Evolutionary conservation across 805 yeast genomes (phyloP).

Genomic region (Metschnikowia aberdeeniae): DNA sequence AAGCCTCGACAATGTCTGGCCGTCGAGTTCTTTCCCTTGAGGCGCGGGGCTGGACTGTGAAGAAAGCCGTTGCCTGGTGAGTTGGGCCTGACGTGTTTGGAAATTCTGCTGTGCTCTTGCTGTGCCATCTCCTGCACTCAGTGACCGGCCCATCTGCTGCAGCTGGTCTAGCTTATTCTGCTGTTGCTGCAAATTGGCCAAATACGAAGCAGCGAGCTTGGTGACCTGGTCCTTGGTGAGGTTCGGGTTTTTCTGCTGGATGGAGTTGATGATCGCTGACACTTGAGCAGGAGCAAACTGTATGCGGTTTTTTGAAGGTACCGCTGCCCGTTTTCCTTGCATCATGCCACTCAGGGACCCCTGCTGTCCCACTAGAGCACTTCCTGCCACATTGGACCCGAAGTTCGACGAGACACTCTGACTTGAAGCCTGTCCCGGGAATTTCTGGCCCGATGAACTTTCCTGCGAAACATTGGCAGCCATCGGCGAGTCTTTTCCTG

Average conservation of each 20-base stretch:
- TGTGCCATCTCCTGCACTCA: constrained; percentile 10
- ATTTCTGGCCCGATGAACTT: background rate
- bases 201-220: constrained; percentile 58
- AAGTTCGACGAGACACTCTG: background rate
- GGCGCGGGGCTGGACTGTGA: constrained; percentile 9
- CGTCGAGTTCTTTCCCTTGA: constrained; percentile 17
- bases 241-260: constrained; percentile 62
- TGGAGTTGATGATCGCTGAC: constrained; percentile 58
- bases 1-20: constrained; percentile 24
- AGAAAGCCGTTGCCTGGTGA: constrained; percentile 10
- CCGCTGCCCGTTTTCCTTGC: constrained; percentile 8
- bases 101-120: constrained; percentile 9
- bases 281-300: constrained; percentile 60
- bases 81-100: constrained; percentile 15
- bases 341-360: background rate
- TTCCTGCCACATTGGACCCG: background rate
- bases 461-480: background rate
- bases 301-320: constrained; percentile 27
- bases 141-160: constrained; percentile 15
- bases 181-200: constrained; percentile 54
- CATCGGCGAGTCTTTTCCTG: constrained; percentile 1
- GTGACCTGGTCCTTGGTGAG: constrained; percentile 62
- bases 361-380: background rate
- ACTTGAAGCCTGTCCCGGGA: background rate
- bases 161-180: constrained; percentile 30